A percentile compares a stretch with the other conserved stretches of the same genome.
These are phyloP conservation scores for Kickxella alabastrina DNA, from an alignment of 192 early-diverging fungal genomes.

Conservation along the genomic window DNA sequence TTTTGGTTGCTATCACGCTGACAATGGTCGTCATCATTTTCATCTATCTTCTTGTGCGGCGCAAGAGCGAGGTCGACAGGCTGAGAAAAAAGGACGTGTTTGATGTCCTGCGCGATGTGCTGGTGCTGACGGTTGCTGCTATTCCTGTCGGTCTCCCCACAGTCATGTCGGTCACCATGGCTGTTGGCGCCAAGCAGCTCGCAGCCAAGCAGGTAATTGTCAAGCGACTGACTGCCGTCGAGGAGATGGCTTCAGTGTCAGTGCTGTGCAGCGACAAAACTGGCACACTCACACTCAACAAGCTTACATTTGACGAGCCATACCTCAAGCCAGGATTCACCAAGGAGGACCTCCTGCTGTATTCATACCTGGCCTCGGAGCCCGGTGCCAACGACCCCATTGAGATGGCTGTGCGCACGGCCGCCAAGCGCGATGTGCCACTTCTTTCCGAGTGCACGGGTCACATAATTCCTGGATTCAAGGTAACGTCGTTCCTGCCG, in stretches of 20 bases:
- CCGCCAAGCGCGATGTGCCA: conserved; percentile 69
- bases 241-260: conserved; percentile 88
- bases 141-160: conserved; percentile 92
- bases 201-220: conserved; percentile 90
- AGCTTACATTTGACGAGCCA: conserved; percentile 87
- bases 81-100: conserved; percentile 55
- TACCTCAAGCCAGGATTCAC: conserved; percentile 63
- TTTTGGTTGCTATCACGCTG: conserved; percentile 79
- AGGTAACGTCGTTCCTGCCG: conserved; percentile 84
- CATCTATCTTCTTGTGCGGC: conserved; percentile 62
- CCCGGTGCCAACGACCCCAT: conserved; percentile 87
- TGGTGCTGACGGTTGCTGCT: conserved; percentile 91
- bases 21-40: conserved; percentile 78
- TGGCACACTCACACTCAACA: conserved; percentile 86
- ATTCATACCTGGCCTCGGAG: conserved; percentile 79
- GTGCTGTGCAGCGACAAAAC: conserved; percentile 84
- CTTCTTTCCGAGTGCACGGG: conserved; percentile 62
- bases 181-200: conserved; percentile 81
- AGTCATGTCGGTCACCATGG: conserved; percentile 93
- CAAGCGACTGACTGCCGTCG: conserved; percentile 90
- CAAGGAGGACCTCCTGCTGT: conserved; percentile 74
- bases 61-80: conserved; percentile 45
- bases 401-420: conserved; percentile 78
- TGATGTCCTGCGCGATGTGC: conserved; percentile 62
- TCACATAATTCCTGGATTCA: conserved; percentile 87